phyloP scores from a whole-genome alignment of 1,284 basidiomycete species.

The Heterobasidion occidentale region DNA sequence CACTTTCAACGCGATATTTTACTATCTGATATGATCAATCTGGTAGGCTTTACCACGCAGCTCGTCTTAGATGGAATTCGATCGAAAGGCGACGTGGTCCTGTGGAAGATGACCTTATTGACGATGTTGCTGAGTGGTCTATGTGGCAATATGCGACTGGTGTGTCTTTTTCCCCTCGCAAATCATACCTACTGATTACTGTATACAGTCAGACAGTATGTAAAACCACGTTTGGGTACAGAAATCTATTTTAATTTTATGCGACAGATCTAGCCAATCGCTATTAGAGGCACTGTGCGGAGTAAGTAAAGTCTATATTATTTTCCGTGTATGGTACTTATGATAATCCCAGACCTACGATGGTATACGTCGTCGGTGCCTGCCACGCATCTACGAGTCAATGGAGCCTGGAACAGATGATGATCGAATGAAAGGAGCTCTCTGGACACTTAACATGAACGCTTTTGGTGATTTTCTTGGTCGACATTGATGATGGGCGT shows the following conservation, averaged over 20 bases:
- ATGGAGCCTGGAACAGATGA: slow-evolving; percentile 73
- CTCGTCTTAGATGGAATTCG: slow-evolving; percentile 64
- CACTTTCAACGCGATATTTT: background rate
- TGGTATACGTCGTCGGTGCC: slow-evolving; percentile 60
- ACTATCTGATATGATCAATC: background rate
- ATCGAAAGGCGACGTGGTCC: slow-evolving; percentile 64
- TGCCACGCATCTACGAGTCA: slow-evolving; percentile 62
- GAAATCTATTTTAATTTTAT: slow-evolving; percentile 1
- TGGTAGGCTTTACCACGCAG: slow-evolving; percentile 53
- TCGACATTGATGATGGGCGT: background rate
- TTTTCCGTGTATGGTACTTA: background rate
- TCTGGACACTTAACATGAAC: slow-evolving; percentile 74
- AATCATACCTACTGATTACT: background rate
- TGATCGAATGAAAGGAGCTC: slow-evolving; percentile 87
- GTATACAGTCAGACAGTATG: slow-evolving; percentile 44
- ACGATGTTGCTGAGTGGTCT: slow-evolving; percentile 78
- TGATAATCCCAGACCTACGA: slow-evolving; percentile 53
- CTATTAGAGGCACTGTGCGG: slow-evolving; percentile 50
- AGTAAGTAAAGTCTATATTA: slow-evolving; percentile 24
- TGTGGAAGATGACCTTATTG: slow-evolving; percentile 72
- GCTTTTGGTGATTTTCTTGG: slow-evolving; percentile 38
- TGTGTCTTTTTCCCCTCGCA: slow-evolving; percentile 22
- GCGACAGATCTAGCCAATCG: slow-evolving; percentile 46
- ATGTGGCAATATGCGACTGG: slow-evolving; percentile 75
- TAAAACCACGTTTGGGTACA: slow-evolving; percentile 2